Percentiles rank a stretch among this genome's conserved stretches.
phyloP scores from a whole-genome alignment of 306 rosid genomes.

The Gastrolobium villosum region DNA sequence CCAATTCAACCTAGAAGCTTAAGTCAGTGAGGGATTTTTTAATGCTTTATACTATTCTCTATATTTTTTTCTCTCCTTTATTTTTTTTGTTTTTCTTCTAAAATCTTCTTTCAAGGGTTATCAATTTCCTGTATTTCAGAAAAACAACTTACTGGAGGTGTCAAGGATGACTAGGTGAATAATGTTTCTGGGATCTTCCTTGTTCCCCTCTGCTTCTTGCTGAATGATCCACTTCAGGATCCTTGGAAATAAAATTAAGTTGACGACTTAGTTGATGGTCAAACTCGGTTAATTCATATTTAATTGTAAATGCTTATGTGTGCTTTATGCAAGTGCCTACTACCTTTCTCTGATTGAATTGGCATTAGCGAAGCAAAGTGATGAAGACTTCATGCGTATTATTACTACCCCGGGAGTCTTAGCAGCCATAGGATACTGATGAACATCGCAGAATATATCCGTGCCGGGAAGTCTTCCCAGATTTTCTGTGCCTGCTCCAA shows the following conservation, averaged over 20 bases:
- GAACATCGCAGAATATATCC: slow-evolving; percentile 57
- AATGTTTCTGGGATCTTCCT: slow-evolving; percentile 39
- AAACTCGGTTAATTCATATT: background rate
- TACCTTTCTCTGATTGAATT: slow-evolving; percentile 69
- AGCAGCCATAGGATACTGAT: slow-evolving; percentile 75
- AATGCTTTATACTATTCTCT: too few relatives aligned
- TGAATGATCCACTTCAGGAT: slow-evolving; percentile 54
- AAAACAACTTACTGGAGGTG: slow-evolving; percentile 60
- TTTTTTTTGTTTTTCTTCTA: background rate
- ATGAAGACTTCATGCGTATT: slow-evolving; percentile 65
- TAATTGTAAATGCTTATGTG: background rate
- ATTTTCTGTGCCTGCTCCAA: slow-evolving; percentile 66
- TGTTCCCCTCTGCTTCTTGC: slow-evolving; percentile 44
- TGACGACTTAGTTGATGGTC: background rate
- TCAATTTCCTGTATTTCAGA: background rate
- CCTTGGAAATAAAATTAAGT: slow-evolving; percentile 44
- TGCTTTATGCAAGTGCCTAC: background rate
- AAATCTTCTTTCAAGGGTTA: background rate
- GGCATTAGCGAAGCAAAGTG: slow-evolving; percentile 79
- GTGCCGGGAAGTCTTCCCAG: slow-evolving; percentile 69
- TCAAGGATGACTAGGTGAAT: slow-evolving; percentile 62
- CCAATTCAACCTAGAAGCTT: too few relatives aligned
- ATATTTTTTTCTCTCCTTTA: background rate
- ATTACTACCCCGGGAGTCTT: slow-evolving; percentile 62
- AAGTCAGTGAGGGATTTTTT: too few relatives aligned